Percentiles rank a stretch among this genome's conserved stretches.
phyloP scores from a whole-genome alignment of 441 rosid species.

The Erysimum pusillum region DNA sequence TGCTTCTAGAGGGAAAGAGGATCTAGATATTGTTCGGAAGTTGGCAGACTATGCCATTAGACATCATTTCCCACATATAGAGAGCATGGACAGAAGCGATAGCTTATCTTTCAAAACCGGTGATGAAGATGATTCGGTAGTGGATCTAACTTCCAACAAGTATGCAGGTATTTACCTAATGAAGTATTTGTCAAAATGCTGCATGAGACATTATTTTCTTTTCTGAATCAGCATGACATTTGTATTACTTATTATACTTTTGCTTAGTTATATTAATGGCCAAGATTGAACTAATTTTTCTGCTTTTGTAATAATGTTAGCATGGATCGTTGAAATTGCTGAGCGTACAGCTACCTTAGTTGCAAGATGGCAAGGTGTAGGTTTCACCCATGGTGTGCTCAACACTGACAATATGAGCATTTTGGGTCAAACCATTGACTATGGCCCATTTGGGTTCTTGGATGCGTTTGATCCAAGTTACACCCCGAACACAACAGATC shows the following conservation, averaged over 20 bases:
- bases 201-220: constrained; percentile 15
- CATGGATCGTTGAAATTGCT: constrained; percentile 93
- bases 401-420: constrained; percentile 99
- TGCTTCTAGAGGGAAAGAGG: constrained; percentile 91
- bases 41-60: constrained; percentile 93
- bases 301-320: constrained; percentile 51
- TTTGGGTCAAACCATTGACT: constrained; percentile 93
- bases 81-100: constrained; percentile 83
- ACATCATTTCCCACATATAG: constrained; percentile 89
- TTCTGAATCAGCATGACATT: neutral
- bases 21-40: constrained; percentile 72
- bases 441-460: constrained; percentile 98
- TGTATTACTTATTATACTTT: neutral
- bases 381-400: constrained; percentile 97
- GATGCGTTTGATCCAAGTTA: constrained; percentile 98
- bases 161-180: constrained; percentile 77
- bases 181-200: constrained; percentile 24
- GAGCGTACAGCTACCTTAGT: constrained; percentile 88
- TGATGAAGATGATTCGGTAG: constrained; percentile 75
- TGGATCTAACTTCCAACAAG: constrained; percentile 93
- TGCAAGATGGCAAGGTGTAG: constrained; percentile 98
- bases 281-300: constrained; percentile 17
- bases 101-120: constrained; percentile 89
- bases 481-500: constrained; percentile 97
- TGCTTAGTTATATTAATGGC: neutral